Evolutionary conservation across 2,329 filamentous ascomycete species (phyloP), one percentile per base, ranked within the genome.

Genomic region (Coniochaeta ligniaria): DNA sequence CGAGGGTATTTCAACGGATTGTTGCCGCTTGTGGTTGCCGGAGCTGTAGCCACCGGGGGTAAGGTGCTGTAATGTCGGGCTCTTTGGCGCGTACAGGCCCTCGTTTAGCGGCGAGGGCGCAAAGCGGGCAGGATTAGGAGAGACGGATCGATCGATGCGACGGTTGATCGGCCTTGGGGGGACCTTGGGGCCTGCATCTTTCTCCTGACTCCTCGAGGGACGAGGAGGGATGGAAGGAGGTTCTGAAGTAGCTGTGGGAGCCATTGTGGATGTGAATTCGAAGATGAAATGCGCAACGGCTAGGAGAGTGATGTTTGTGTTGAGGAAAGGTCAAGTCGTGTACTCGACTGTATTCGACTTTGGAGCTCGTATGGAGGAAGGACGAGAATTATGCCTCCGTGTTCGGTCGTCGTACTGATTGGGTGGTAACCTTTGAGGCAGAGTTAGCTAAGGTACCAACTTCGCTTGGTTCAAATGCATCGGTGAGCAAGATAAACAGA

Each of bases 51-150:
- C 69, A 64, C 31, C 54, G 16, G 56, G 20, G 17, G 22, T 20
- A 22, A 41, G 24, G 33, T 45, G 56, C 17, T 77, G 71, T 64
- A 69, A 75, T 64, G 67, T 75, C 66, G 73, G 71, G 67, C 77
- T 76, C 74, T 82, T 78, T 63, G 75, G 65, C 58, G 78, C 73
- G 62, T 88, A 84, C 11, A 78, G 74, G 60, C 78, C 83, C 69
- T 92, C 90, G 72, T 94, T 95, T 69, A 97, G 80, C 9, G 94
- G 94, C 59, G 93, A 96, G 58, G 86, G 91, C 38, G 92, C 90
- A 72, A 90, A 96, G 68, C 88, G 87, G 68, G 91, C 88, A 66
- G 88, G 85, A 66, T 85, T 83, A 50, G 91, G 91, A 60, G 92
- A 96, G 63, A 87, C 73, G 33, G 91, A 91, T 73, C 92, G 89